Conservation (phyloP, 2,329 filamentous ascomycete species). For the Aphanocladium album region DNA sequence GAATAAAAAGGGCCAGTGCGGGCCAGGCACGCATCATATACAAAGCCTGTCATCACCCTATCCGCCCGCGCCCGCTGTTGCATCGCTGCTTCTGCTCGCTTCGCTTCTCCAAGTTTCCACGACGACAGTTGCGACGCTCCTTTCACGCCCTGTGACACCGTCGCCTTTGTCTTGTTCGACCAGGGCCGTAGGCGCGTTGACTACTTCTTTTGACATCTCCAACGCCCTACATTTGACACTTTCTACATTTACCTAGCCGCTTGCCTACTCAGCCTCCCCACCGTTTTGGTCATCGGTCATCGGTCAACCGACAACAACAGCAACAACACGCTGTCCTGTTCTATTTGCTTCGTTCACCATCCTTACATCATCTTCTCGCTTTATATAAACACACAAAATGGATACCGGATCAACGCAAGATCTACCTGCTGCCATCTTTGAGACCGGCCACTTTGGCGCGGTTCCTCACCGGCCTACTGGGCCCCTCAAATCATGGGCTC, state of each 20-base stretch:
- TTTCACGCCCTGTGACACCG: constrained; percentile 5
- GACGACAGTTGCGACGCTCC: neutral
- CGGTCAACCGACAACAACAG: no score
- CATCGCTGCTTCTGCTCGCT: neutral
- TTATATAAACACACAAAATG: neutral
- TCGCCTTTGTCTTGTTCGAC: neutral
- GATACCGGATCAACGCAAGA: neutral
- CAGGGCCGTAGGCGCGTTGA: neutral
- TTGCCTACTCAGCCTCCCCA: neutral
- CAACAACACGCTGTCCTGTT: neutral
- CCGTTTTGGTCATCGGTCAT: neutral
- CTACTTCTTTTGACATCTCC: neutral
- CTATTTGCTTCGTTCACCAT: neutral
- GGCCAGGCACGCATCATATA: neutral
- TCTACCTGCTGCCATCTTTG: constrained; percentile 4
- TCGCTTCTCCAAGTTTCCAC: neutral
- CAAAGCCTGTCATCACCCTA: neutral
- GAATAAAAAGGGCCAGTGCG: constrained; percentile 3
- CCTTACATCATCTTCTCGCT: neutral
- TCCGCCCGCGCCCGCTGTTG: neutral
- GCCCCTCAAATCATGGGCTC: neutral
- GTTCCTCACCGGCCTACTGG: neutral
- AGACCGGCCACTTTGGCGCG: neutral
- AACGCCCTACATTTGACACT: constrained; percentile 2
- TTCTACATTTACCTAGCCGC: neutral